These are phyloP conservation scores for Vairimorpha apis DNA, from an alignment of 371 early-diverging fungal genomes.

Conservation along the genomic window DNA sequence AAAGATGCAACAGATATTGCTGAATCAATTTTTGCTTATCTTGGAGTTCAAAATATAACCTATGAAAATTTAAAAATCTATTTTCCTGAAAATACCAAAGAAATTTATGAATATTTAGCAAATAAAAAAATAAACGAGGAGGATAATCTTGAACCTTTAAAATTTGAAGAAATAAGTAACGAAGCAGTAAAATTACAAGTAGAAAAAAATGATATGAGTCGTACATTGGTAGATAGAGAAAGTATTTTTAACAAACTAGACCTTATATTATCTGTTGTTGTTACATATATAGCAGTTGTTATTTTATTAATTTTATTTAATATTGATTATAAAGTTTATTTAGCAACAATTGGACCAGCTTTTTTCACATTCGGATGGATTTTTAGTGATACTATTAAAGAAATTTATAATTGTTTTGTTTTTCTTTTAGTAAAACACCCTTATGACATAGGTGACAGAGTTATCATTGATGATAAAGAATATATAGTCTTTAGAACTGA, in stretches of 20 bases:
- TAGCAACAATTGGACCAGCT: conserved; percentile 58
- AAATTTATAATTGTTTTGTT: conserved; percentile 62
- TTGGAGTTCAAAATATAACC: conserved; percentile 27
- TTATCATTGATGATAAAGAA: conserved; percentile 54
- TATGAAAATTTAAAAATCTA: conserved; percentile 37
- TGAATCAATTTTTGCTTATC: conserved; percentile 53
- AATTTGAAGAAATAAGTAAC: conserved; percentile 36
- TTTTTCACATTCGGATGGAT: conserved; percentile 63
- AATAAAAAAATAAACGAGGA: conserved; percentile 15
- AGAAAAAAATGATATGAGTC: conserved; percentile 55
- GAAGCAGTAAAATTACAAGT: conserved; percentile 28
- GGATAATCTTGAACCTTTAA: conserved; percentile 13
- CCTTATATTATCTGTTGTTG: conserved; percentile 45
- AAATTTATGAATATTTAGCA: conserved; percentile 37
- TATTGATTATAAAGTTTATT: conserved; percentile 55
- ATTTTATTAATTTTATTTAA: conserved; percentile 56
- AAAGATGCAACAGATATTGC: conserved; percentile 50
- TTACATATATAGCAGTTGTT: conserved; percentile 40
- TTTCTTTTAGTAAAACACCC: conserved; percentile 62
- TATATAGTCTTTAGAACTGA: conserved; percentile 57
- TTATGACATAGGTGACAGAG: conserved; percentile 61
- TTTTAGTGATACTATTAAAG: conserved; percentile 62
- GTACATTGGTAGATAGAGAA: conserved; percentile 61
- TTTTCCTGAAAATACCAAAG: conserved; percentile 45
- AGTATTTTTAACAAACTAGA: conserved; percentile 59